Conservation (phyloP, 2,329 filamentous ascomycete genomes). For the Aspergillus nomiae region DNA sequence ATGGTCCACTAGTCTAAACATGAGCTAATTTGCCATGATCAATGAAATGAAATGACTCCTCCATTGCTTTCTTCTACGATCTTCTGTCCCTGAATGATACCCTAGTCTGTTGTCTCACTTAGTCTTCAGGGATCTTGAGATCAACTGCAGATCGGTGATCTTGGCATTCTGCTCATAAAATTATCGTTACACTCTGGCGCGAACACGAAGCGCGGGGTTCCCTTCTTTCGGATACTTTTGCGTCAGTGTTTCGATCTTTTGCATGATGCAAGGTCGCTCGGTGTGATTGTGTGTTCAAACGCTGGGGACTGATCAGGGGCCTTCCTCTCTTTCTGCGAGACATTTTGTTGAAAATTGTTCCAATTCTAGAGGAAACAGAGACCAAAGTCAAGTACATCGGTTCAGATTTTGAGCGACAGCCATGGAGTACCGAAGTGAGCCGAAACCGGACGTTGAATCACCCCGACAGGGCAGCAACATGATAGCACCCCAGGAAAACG, state of each 20-base stretch:
- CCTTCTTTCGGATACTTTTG: neutral
- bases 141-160: neutral
- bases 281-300: neutral
- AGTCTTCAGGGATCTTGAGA: neutral
- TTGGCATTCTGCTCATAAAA: neutral
- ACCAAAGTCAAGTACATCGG: neutral
- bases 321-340: neutral
- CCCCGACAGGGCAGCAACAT: conserved; percentile 9
- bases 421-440: conserved; percentile 10
- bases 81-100: neutral
- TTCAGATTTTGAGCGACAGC: neutral
- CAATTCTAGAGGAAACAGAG: neutral
- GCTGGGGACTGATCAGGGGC: neutral
- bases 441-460: conserved; percentile 19
- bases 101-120: neutral
- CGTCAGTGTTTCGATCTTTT: neutral
- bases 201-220: neutral
- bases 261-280: neutral
- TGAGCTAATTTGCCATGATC: neutral
- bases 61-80: neutral
- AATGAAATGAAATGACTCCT: neutral
- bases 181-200: too few relatives aligned
- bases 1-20: conserved; percentile 2
- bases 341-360: neutral
- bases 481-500: conserved; percentile 14